Evolutionary conservation across 2,329 filamentous ascomycete genomes (phyloP), one percentile per base, ranked within the genome.

Genomic region (Trichoderma semiorbis): DNA sequence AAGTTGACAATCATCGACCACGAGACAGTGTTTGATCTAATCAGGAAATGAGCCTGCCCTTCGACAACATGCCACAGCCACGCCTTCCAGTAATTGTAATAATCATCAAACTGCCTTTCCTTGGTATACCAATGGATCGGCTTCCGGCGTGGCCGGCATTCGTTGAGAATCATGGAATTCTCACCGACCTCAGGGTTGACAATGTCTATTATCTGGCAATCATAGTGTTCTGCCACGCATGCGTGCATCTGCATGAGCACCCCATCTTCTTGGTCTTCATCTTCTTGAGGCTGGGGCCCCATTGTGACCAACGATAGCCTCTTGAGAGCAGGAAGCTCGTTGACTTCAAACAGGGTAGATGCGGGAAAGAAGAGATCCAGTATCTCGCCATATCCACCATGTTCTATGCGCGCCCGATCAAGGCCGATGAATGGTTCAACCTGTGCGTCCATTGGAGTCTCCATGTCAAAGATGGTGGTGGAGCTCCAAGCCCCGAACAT

Each of bases 401-500:
- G 53, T 3, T 58, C 65, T 26, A 73, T 70, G 10, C 24, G 69
- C 18, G 30, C 24, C 11, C 69, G 61, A 34, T 71, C 61, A 7
- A 71, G 69, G 7, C 61, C 61, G 16, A 65, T 32, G 21, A 71
- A 71, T 7, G 69, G 68, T 4, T 70, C 68, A 39, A 70, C 18
- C 7, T n/a, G 30, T 5, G 32, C 28, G 4, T 58, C 32, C 21
- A 36, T 34, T n/a, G 36, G 26, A 1, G 5, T 26, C 12, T 21
- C 61, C 12, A 57, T 36, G 18, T 55, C 50, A n/a, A 66, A 64
- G n/a, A 66, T 57, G 53, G 55, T 64, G 43, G 39, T 65, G 11
- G 34, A 53, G 43, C 34, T 74, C 74, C 64, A 75, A 65, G 62
- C 55, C 14, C 69, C 72, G 24, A 74, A 70, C 32, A 73, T 47